Evolutionary conservation across 2,329 filamentous ascomycete species (phyloP), one percentile per base, ranked within the genome.

Genomic region (Neobulgaria alba): DNA sequence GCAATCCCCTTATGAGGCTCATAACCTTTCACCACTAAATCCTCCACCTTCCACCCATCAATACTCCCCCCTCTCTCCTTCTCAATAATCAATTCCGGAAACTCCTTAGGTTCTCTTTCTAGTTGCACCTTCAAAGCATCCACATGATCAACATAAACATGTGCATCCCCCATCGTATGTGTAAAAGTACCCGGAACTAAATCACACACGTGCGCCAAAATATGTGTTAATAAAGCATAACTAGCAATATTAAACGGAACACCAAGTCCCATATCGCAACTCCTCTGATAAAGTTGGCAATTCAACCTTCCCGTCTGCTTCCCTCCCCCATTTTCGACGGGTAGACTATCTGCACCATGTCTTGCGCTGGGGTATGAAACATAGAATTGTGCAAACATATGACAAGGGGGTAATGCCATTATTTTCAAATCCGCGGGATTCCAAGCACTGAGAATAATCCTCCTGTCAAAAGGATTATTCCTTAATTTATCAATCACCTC

Each of bases 211-310:
- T 89, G 82, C 1, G 92, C 90, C 34, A 98, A 67, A 83, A 98
- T 96, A 62, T 96, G 89, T 31, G 89, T 95, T 30, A 98, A 69
- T 42, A 98, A 69, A 23, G 92, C 88, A 65, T 98, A 98, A 49
- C 78, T 85, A 1, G 90, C 92, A 56, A 98, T 96, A 62, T 98
- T 98, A 69, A 98, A 98, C 1, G 92, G 92, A 16, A 96, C 88
- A 5, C 56, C 92, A 1, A 98, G 78, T 0, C 92, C 92, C 86
- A 96, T 95, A 61, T 98, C 92, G 66, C 89, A 95, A 4, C 81
- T 88, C 3, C 92, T 75, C 66, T 98, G 92, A 63, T 98, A 98
- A 3, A 98, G 67, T 55, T 93, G 78, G 54, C 88, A 94, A 59
- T 92, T 83, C 15, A 98, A 67, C 33, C 82, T 77, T 2, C 87